These are phyloP conservation scores for Bauhinia variegata DNA, from an alignment of 306 rosid genomes.

Conservation along the genomic window DNA sequence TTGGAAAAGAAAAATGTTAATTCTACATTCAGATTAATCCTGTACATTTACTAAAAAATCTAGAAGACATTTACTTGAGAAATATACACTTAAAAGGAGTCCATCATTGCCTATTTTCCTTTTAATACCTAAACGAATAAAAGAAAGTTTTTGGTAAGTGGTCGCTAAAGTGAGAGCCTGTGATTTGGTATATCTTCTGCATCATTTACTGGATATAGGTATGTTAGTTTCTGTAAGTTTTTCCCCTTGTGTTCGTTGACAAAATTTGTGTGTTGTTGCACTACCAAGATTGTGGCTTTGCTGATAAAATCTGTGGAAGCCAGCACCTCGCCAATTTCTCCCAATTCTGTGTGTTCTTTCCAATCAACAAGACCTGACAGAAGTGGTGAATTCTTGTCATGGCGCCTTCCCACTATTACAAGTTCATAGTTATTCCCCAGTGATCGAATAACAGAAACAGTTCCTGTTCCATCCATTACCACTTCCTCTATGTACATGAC, in stretches of 20 bases:
- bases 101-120: no score
- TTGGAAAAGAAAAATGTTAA: no score
- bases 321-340: conserved; percentile 40
- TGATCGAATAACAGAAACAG: conserved; percentile 35
- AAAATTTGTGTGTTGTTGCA: conserved; percentile 38
- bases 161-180: not conserved
- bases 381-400: conserved; percentile 2
- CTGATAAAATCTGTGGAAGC: conserved; percentile 35
- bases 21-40: no score
- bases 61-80: no score
- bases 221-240: not conserved
- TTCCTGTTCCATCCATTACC: conserved; percentile 38
- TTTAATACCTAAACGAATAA: no score
- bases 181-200: conserved; percentile 18
- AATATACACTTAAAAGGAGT: no score
- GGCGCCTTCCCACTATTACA: conserved; percentile 42
- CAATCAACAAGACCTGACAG: conserved; percentile 33
- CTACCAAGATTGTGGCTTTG: conserved; percentile 35
- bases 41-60: no score
- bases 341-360: conserved; percentile 31
- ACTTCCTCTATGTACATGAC: conserved; percentile 42
- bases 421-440: conserved; percentile 37
- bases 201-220: not conserved
- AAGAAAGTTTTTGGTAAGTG: no score
- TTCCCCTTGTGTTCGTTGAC: not conserved